phyloP scores from a whole-genome alignment of 257 asterid species.

The Handroanthus guayacan region DNA sequence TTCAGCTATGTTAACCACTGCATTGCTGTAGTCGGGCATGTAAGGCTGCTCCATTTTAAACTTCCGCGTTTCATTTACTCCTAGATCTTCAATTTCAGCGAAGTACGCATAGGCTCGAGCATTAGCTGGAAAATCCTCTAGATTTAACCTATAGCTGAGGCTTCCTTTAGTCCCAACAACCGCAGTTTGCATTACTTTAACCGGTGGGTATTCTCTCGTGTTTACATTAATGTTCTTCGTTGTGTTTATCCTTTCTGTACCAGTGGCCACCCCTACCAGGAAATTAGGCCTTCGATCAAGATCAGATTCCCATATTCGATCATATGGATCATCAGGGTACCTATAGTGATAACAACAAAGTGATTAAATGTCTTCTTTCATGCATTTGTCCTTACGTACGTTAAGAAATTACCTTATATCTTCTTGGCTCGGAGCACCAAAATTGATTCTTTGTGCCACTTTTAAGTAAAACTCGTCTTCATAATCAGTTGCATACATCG shows the following conservation, averaged over 20 bases:
- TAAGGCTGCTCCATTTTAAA: conserved; percentile 86
- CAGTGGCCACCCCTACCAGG: conserved; percentile 93
- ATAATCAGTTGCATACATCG: conserved; percentile 95
- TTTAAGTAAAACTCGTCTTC: conserved; percentile 80
- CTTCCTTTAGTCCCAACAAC: conserved; percentile 82
- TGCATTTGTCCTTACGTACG: background rate
- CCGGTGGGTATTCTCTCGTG: conserved; percentile 94
- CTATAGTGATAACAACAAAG: conserved; percentile 37
- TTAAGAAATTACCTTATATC: conserved; percentile 59
- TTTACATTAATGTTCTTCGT: conserved; percentile 58
- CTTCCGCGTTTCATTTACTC: conserved; percentile 69
- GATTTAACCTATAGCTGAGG: conserved; percentile 78
- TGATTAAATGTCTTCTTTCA: background rate
- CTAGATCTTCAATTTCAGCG: conserved; percentile 85
- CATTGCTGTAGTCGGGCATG: conserved; percentile 83
- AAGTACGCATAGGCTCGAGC: conserved; percentile 94
- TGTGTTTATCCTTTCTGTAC: conserved; percentile 85
- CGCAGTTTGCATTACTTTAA: conserved; percentile 95
- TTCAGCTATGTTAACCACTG: conserved; percentile 94
- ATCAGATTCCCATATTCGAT: conserved; percentile 96
- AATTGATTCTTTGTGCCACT: conserved; percentile 82
- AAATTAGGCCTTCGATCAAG: conserved; percentile 75
- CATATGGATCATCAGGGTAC: conserved; percentile 96
- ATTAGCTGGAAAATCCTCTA: conserved; percentile 91
- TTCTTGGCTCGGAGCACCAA: conserved; percentile 72